Base-by-base conservation (phyloP, 352 stramenopile species). In the Aphanomyces astaci region DNA sequence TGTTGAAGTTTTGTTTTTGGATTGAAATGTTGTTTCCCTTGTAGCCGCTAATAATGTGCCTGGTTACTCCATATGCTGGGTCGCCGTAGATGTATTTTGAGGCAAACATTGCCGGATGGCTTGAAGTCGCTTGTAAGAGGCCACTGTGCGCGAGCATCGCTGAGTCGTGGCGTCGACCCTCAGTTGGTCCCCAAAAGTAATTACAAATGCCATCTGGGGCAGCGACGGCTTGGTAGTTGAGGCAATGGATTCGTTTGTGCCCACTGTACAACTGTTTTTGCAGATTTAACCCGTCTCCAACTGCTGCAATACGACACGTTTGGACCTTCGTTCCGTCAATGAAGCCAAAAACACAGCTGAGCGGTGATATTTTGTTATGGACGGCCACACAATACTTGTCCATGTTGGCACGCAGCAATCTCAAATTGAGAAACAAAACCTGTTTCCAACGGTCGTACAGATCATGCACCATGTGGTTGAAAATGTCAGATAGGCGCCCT, bases 221-320 rank as follows among this genome's bases (percentile, higher is more conserved):
- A 2, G 57, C 17, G 11, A 65, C 57, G 30, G 57, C 57, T 63
- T 65, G 57, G 2, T 63, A 65, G 15, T 51, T 65, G 5, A 65
- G 57, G 28, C 57, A 65, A 22, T 59, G 57, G 17, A 32, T 32
- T 30, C 57, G 22, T 65, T 65, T 65, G 2, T 65, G 57, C 7
- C 57, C 57, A 63, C 57, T 65, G 45, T 65, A 65, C 13, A 65
- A 32, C 19, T 65, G 27, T 15, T n/a, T 28, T 59, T 65, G 57
- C 27, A 65, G 24, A 45, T 65, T 65, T 39, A 13, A n/a, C 15
- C 57, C 57, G 2, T 65, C 57, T 11, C 57, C n/a, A 22, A 31
- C 63, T 19, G 48, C 1, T 55, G 48, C 10, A 24, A 65, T 65
- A 15, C 31, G 57, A 36, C 31, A 63, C 15, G 57, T 65, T 22